These are phyloP conservation scores for Exophiala viscosa DNA, from an alignment of 2,329 filamentous ascomycete genomes.

Conservation along the genomic window DNA sequence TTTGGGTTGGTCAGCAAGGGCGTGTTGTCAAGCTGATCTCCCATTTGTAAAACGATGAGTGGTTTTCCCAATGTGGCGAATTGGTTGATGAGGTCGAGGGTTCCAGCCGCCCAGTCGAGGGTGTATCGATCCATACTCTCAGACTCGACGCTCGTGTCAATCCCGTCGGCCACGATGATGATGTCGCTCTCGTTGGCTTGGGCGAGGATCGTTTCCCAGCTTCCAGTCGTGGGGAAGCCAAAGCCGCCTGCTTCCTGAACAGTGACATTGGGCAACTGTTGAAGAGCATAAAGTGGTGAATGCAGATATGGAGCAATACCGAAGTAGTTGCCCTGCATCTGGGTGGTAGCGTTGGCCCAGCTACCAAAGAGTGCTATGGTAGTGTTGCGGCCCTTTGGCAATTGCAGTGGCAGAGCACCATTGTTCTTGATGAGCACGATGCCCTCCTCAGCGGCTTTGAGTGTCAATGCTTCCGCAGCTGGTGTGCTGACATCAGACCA, in stretches of 20 bases:
- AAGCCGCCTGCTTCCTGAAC: constrained; percentile 44
- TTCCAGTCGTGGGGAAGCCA: constrained; percentile 31
- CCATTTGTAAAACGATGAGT: constrained; percentile 42
- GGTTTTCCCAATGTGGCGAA: constrained; percentile 39
- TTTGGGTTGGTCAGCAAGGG: constrained; percentile 38
- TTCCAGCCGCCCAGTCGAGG: constrained; percentile 43
- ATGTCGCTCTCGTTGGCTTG: constrained; percentile 37
- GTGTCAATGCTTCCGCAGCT: constrained; percentile 53
- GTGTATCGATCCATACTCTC: constrained; percentile 40
- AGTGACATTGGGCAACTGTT: constrained; percentile 42
- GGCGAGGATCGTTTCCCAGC: constrained; percentile 34
- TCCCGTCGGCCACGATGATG: constrained; percentile 41
- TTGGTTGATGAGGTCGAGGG: constrained; percentile 39
- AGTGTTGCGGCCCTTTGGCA: constrained; percentile 34
- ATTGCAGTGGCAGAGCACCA: constrained; percentile 43
- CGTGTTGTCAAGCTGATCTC: constrained; percentile 44
- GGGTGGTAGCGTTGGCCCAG: constrained; percentile 55
- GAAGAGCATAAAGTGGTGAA: constrained; percentile 52
- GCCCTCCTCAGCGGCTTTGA: constrained; percentile 49
- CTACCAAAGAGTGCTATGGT: constrained; percentile 55
- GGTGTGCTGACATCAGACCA: constrained; percentile 57
- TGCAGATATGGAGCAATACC: constrained; percentile 55
- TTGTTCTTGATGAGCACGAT: constrained; percentile 54
- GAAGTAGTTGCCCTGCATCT: constrained; percentile 59
- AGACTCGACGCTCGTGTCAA: constrained; percentile 41